These are phyloP conservation scores for Neurospora sublineolata DNA, from an alignment of 495 filamentous ascomycete species.

Conservation along the genomic window DNA sequence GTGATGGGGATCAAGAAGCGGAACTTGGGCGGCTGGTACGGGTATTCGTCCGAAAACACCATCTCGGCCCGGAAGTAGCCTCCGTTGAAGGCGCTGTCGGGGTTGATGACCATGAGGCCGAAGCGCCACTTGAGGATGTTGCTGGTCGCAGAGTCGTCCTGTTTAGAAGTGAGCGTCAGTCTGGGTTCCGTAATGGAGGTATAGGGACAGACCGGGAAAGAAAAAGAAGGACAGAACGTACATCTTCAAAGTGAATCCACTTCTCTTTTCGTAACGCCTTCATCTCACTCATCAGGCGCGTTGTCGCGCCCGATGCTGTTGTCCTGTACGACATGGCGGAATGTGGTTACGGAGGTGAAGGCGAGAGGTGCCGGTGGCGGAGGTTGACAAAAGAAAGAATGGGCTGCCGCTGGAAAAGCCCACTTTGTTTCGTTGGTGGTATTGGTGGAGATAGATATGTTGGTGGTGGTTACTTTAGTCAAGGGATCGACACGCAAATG, in stretches of 20 bases:
- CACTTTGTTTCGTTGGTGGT: neutral
- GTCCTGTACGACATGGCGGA: conserved; percentile 8
- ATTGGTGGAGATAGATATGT: neutral
- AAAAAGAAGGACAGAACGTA: conserved; percentile 3
- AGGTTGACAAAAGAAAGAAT: neutral
- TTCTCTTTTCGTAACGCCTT: conserved; percentile 72
- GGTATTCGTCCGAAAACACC: conserved; percentile 82
- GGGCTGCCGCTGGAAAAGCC: neutral
- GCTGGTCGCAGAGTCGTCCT: conserved; percentile 49
- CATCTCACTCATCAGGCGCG: conserved; percentile 82
- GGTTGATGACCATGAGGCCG: conserved; percentile 82
- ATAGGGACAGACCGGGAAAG: neutral
- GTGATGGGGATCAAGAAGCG: conserved; percentile 66
- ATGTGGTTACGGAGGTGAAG: neutral
- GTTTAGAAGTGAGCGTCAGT: conserved; percentile 5
- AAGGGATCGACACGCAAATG: neutral
- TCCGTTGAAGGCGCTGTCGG: conserved; percentile 80
- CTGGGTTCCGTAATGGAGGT: neutral
- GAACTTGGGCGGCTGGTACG: conserved; percentile 85
- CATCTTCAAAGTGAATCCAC: conserved; percentile 74
- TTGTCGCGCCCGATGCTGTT: conserved; percentile 45
- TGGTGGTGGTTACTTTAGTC: neutral
- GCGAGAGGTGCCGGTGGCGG: neutral
- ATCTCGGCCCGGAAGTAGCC: conserved; percentile 87
- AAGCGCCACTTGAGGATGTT: conserved; percentile 80